These are phyloP conservation scores for Zanthoxylum bungeanum DNA, from an alignment of 345 rosid species.

Conservation along the genomic window DNA sequence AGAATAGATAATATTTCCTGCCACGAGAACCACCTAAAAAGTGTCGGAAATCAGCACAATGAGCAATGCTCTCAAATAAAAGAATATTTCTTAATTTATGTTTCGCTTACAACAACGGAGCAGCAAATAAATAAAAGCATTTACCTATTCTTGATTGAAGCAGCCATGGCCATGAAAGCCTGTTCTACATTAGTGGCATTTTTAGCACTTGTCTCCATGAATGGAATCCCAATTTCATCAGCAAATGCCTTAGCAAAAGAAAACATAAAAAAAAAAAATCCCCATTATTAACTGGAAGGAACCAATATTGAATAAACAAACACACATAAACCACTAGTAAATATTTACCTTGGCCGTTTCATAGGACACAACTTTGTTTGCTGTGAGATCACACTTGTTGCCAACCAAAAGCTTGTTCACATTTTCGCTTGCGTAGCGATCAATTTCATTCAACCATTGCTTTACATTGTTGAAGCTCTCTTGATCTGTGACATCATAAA, in stretches of 20 bases:
- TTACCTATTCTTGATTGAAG: constrained; percentile 66
- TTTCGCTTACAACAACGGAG: background rate
- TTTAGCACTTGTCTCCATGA: constrained; percentile 81
- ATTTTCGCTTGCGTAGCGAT: constrained; percentile 70
- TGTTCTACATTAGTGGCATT: constrained; percentile 65
- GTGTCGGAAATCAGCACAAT: background rate
- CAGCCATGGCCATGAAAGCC: constrained; percentile 86
- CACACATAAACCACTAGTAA: background rate
- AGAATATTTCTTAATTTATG: background rate
- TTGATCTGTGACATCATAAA: constrained; percentile 72
- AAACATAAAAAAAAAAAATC: background rate
- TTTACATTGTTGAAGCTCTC: constrained; percentile 81
- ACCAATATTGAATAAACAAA: background rate
- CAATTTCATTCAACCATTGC: constrained; percentile 78
- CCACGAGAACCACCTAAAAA: background rate
- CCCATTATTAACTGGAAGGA: background rate
- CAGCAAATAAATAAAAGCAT: background rate
- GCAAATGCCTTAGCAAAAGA: constrained; percentile 56
- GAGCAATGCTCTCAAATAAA: background rate
- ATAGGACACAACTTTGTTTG: constrained; percentile 60
- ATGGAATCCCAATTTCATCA: constrained; percentile 73
- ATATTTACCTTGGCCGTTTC: constrained; percentile 67
- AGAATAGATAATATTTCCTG: background rate
- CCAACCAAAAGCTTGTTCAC: constrained; percentile 80
- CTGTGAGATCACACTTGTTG: constrained; percentile 67